Evolutionary conservation across 768 basidiomycete genomes (phyloP).

Genomic region (Pleurotus ostreatus): DNA sequence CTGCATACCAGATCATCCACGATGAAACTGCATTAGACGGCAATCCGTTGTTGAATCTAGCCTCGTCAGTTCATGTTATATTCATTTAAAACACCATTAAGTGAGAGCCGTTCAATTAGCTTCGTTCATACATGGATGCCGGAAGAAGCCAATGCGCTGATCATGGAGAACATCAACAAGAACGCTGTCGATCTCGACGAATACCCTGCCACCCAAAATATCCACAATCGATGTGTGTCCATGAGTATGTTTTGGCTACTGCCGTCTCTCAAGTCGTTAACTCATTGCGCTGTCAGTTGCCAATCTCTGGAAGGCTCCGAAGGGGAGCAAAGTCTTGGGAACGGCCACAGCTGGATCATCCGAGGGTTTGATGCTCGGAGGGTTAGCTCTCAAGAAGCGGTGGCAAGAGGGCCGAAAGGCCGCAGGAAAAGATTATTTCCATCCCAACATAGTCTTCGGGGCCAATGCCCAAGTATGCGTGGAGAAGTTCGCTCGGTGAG

Average conservation of each 20-base stretch:
- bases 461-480: slow-evolving; percentile 53
- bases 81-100: not conserved
- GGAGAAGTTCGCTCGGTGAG: slow-evolving; percentile 59
- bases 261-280: not conserved
- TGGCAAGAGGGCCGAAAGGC: slow-evolving; percentile 64
- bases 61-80: slow-evolving; percentile 43
- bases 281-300: slow-evolving; percentile 30
- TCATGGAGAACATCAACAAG: slow-evolving; percentile 61
- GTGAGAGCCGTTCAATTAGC: slow-evolving; percentile 15
- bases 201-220: slow-evolving; percentile 51
- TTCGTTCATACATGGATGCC: slow-evolving; percentile 61
- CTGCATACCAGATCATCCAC: slow-evolving; percentile 46
- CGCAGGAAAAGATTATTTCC: slow-evolving; percentile 48
- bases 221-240: slow-evolving; percentile 51
- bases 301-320: slow-evolving; percentile 63
- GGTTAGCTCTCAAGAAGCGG: slow-evolving; percentile 57
- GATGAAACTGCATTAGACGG: slow-evolving; percentile 58
- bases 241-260: slow-evolving; percentile 35
- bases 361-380: slow-evolving; percentile 71
- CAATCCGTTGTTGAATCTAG: slow-evolving; percentile 58
- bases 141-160: slow-evolving; percentile 47
- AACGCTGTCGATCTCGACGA: slow-evolving; percentile 68
- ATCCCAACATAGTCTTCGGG: slow-evolving; percentile 58
- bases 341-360: slow-evolving; percentile 63
- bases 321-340: slow-evolving; percentile 50